Evolutionary conservation across 345 rosid genomes (phyloP).

Genomic region (Hypericum perforatum): DNA sequence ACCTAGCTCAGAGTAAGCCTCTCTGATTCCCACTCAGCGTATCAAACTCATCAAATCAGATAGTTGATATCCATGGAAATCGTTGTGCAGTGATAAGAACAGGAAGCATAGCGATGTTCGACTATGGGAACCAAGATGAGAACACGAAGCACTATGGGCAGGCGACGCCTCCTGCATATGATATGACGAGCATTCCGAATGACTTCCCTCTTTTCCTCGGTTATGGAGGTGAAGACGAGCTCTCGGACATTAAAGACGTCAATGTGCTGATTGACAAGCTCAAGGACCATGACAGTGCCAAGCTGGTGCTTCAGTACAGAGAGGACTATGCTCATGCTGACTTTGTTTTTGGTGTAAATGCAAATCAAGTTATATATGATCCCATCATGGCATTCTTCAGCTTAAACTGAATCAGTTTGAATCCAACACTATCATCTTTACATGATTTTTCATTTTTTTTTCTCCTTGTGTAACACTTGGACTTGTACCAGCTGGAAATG

Average conservation of each 20-base stretch:
- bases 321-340: constrained; percentile 38
- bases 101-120: background rate
- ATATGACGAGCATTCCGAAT: constrained; percentile 37
- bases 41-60: background rate
- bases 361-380: constrained; percentile 35
- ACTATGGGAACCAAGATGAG: background rate
- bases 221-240: constrained; percentile 40
- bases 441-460: too few species aligned
- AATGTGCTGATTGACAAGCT: constrained; percentile 26
- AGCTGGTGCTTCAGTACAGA: constrained; percentile 23
- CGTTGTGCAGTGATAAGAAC: too few species aligned
- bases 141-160: background rate
- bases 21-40: background rate
- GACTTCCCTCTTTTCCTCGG: constrained; percentile 37
- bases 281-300: constrained; percentile 27
- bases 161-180: constrained; percentile 26
- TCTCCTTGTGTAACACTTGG: too few species aligned
- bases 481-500: too few species aligned
- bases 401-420: too few species aligned
- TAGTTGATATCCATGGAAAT: too few species aligned
- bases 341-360: constrained; percentile 36
- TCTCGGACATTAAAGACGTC: constrained; percentile 33
- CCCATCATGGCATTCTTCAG: constrained; percentile 35
- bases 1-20: constrained; percentile 32
- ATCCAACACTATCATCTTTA: too few species aligned